Percentiles rank a stretch among this genome's conserved stretches.
phyloP scores from a whole-genome alignment of 768 basidiomycete genomes.

The Pleurotus salmoneostramineus region DNA sequence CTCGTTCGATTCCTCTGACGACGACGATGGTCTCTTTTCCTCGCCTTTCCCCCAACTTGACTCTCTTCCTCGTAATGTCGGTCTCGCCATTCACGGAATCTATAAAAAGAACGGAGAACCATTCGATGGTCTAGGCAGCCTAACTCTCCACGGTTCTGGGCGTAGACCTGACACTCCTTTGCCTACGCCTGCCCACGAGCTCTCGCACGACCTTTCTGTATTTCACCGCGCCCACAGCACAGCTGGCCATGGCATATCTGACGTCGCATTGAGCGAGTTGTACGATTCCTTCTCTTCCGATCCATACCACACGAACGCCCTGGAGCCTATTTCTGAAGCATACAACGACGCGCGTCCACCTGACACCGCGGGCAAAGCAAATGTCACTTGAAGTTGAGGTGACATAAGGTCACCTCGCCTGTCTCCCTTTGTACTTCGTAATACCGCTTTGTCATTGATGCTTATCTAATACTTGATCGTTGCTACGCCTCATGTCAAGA shows the following conservation, averaged over 20 bases:
- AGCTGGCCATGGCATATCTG: background rate
- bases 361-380: background rate
- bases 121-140: conserved; percentile 8
- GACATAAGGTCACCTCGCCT: too few relatives aligned
- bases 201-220: background rate
- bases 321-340: background rate
- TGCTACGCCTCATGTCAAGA: too few relatives aligned
- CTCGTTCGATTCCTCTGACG: background rate
- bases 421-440: too few relatives aligned
- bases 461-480: too few relatives aligned
- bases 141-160: background rate
- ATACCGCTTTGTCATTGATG: too few relatives aligned
- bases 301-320: background rate
- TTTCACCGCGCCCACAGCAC: background rate
- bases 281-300: background rate
- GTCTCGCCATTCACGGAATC: conserved; percentile 5
- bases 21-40: background rate
- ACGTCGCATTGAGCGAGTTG: background rate
- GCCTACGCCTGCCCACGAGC: background rate
- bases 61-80: background rate
- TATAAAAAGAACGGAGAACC: conserved; percentile 9
- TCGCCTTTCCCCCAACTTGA: background rate
- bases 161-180: background rate
- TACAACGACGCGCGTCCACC: background rate
- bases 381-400: too few relatives aligned